Base-by-base conservation (phyloP, 2,329 filamentous ascomycete genomes). In the Akanthomyces uredinophilus region DNA sequence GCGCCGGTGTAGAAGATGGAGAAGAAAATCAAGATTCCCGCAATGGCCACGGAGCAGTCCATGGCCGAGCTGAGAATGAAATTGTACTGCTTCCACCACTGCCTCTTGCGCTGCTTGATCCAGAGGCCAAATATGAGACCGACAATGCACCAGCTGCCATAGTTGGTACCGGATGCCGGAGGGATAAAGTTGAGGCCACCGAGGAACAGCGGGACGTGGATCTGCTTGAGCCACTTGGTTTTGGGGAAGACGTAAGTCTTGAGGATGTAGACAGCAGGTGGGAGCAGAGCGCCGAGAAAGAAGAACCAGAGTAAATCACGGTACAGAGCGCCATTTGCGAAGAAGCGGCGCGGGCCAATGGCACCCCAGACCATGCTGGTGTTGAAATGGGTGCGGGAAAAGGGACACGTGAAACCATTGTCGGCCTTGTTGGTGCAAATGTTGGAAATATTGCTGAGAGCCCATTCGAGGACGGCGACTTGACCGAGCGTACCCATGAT, bases 351-450 rank as follows among this genome's bases (percentile, higher is more conserved):
- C 0, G 84, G 83, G 0, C 83, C 84, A 27, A 86, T 81, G 18
- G 81, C 74, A 37, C 84, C 84, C 82, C 81, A 84, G 59, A 83
- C 78, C 50, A 84, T 74, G 7, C 81, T 83, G 5, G 78, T 80
- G 29, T 80, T 83, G 71, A 84, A 86, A 69, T 76, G 70, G 7
- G 74, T 72, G 39, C 69, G 67, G 0, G 70, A 72, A 37, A 73
- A 73, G 20, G 72, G 72, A 41, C 72, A 74, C 1, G 66, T 79
- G 70, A 83, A 86, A 20, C 80, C 77, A 55, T 80, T 78, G 8
- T 72, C 65, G 51, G 81, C 77, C 10, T 78, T 66, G 3, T 67
- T 63, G 0, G 71, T 71, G 71, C 84, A 87, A 20, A 86, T 77
- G 6, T 76, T 71, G 0, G 73, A 66, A 63, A 87, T 85, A 57